Evolutionary conservation across 2,329 filamentous ascomycete genomes (phyloP).

Genomic region (Pseudocercospora pini-densiflorae): DNA sequence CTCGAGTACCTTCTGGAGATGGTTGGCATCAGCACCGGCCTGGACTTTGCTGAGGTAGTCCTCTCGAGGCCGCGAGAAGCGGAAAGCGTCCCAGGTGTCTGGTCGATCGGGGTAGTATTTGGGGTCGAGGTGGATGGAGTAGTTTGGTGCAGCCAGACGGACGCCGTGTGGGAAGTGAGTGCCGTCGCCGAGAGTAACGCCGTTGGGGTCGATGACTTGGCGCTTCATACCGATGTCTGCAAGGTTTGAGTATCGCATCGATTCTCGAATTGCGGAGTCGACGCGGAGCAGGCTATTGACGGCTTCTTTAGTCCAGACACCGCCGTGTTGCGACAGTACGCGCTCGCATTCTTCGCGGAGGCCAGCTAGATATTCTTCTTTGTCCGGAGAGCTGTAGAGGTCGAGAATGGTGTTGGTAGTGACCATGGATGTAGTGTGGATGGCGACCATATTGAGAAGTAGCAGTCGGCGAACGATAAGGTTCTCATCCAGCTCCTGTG

Average conservation of each 20-base stretch:
- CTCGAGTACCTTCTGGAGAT: conserved; percentile 17
- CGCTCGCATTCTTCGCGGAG: conserved; percentile 33
- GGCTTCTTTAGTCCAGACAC: conserved; percentile 31
- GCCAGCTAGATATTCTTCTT: conserved; percentile 24
- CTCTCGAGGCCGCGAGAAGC: conserved; percentile 29
- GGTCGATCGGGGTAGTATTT: conserved; percentile 30
- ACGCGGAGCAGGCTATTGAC: conserved; percentile 31
- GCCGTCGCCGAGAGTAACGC: conserved; percentile 33
- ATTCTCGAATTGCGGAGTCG: conserved; percentile 38
- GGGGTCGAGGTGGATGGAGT: conserved; percentile 33
- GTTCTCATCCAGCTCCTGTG: conserved; percentile 22
- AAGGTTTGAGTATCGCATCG: conserved; percentile 29
- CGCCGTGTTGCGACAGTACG: conserved; percentile 22
- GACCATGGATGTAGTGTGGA: conserved; percentile 33
- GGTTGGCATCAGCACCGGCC: conserved; percentile 3
- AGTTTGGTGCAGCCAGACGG: conserved; percentile 29
- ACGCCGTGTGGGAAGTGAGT: conserved; percentile 31
- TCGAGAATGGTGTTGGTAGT: conserved; percentile 34
- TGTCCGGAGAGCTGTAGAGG: conserved; percentile 26
- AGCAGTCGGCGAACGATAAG: conserved; percentile 27
- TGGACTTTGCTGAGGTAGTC: conserved; percentile 13
- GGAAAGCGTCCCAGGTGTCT: conserved; percentile 32
- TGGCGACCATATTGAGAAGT: conserved; percentile 34
- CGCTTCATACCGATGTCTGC: conserved; percentile 26
- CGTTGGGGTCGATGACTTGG: conserved; percentile 31